Conservation (phyloP, 805 yeast species). For the Candida sithepensis region DNA sequence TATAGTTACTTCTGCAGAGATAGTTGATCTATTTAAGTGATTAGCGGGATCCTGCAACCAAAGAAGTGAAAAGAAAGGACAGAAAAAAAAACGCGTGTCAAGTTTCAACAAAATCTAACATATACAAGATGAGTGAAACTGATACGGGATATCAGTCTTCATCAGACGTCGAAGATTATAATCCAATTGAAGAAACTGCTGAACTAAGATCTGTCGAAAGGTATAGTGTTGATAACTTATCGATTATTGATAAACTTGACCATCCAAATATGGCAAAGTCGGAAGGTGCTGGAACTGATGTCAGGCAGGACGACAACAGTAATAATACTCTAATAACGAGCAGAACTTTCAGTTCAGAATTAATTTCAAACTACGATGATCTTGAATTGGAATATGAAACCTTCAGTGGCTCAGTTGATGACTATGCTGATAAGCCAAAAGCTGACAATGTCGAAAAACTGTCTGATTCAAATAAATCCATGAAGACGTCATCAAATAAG, state of each 20-base stretch:
- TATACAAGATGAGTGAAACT: conserved; percentile 1
- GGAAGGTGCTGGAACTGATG: background rate
- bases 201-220: conserved; percentile 4
- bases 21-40: no score
- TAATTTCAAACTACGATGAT: conserved; percentile 21
- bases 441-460: background rate
- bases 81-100: background rate
- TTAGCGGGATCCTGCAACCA: no score
- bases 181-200: conserved; percentile 13
- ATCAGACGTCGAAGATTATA: conserved; percentile 6
- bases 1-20: no score
- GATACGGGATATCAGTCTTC: conserved; percentile 3
- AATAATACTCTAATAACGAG: conserved; percentile 6
- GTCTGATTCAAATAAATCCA: background rate
- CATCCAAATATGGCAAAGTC: background rate
- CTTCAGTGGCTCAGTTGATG: conserved; percentile 29
- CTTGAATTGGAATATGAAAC: conserved; percentile 31
- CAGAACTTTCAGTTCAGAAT: conserved; percentile 20
- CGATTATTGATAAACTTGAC: background rate
- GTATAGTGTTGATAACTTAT: conserved; percentile 1
- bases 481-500: background rate
- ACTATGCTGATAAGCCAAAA: conserved; percentile 21
- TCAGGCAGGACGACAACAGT: background rate
- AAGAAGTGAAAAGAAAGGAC: background rate
- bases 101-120: background rate